These are phyloP conservation scores for Acacia confusa DNA, from an alignment of 306 rosid species.

Conservation along the genomic window DNA sequence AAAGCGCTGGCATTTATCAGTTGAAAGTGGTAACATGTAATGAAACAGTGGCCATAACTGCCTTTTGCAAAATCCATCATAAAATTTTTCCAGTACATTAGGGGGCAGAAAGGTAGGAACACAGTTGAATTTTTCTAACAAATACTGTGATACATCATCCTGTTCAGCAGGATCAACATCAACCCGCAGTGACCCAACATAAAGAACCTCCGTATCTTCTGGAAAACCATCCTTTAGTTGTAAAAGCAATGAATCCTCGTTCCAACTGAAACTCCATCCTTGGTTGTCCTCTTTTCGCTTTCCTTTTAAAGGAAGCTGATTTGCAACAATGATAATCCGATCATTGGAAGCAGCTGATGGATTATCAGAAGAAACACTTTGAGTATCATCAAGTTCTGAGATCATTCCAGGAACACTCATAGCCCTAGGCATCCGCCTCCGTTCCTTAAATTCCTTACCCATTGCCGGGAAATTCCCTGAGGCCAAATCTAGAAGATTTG, in stretches of 20 bases:
- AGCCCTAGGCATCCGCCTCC: conserved; percentile 63
- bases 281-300: conserved; percentile 55
- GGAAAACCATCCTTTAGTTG: conserved; percentile 84
- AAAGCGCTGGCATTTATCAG: conserved; percentile 62
- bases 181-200: conserved; percentile 63
- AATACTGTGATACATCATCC: conserved; percentile 67
- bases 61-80: conserved; percentile 83
- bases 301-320: conserved; percentile 78
- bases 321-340: conserved; percentile 74
- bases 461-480: conserved; percentile 73
- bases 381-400: conserved; percentile 69
- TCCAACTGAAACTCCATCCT: conserved; percentile 82
- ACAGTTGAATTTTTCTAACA: conserved; percentile 62
- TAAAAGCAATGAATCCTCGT: conserved; percentile 73
- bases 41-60: conserved; percentile 88
- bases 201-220: conserved; percentile 72
- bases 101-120: conserved; percentile 74
- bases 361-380: conserved; percentile 64
- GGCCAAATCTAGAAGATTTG: conserved; percentile 83
- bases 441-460: conserved; percentile 42
- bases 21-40: conserved; percentile 70
- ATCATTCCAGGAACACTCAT: conserved; percentile 67
- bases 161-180: conserved; percentile 66
- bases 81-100: conserved; percentile 57
- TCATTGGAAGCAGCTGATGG: conserved; percentile 57